A percentile compares a stretch with the other conserved stretches of the same genome.
These are phyloP conservation scores for Acer saccharum DNA, from an alignment of 345 rosid species.

Conservation along the genomic window DNA sequence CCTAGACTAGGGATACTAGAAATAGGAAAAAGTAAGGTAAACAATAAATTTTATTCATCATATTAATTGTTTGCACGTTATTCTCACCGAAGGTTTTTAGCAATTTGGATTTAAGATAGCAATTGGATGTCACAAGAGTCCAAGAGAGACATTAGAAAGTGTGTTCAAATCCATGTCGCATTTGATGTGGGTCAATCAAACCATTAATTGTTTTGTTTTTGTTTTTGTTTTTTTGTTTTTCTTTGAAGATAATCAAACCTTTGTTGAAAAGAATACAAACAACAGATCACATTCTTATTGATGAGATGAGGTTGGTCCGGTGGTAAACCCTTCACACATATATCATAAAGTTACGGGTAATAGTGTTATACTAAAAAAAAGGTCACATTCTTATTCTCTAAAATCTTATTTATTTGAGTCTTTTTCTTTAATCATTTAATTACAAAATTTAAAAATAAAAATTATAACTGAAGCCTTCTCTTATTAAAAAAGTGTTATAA, in stretches of 20 bases:
- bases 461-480: background rate
- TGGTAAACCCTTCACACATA: too few species aligned
- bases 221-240: too few species aligned
- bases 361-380: too few species aligned
- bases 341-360: too few species aligned
- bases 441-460: too few species aligned
- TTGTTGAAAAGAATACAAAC: background rate
- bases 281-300: background rate
- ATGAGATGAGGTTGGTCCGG: too few species aligned
- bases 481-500: background rate
- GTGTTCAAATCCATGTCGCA: background rate
- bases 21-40: too few species aligned
- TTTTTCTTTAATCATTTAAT: background rate
- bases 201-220: too few species aligned
- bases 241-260: background rate
- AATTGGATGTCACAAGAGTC: background rate
- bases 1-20: too few species aligned
- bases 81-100: background rate
- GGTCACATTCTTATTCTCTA: too few species aligned
- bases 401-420: too few species aligned
- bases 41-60: background rate
- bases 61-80: background rate
- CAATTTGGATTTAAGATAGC: background rate
- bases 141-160: background rate
- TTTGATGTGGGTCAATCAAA: background rate